Evolutionary conservation across 23 red algal genomes (phyloP), one percentile per base, ranked within the genome.

Genomic region (Chondrus crispus): DNA sequence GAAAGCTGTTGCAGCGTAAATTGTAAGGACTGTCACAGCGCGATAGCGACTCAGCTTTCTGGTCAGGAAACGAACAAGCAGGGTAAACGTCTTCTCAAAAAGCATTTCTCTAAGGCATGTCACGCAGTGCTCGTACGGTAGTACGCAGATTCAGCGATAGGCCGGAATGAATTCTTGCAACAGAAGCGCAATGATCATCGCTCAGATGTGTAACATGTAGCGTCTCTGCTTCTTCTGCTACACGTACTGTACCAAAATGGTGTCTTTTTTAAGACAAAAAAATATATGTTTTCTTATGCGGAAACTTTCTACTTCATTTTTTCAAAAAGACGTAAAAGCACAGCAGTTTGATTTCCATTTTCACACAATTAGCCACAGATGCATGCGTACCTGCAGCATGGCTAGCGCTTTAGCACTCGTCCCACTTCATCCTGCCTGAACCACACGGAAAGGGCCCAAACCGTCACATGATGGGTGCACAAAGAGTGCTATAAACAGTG

Each of bases 21-120:
- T 30, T 19, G 45, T 10, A 36, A 89, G 5, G 29, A 89, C 43
- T n/a, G 50, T 66, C 42, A 46, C 16, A 36, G 85, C 50, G 54
- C 85, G 85, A 8, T 44, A 53, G 85, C 85, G 85, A n/a, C 68
- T 77, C 2, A 89, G 73, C 19, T 80, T 68, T 35, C 85, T 68
- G 28, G 53, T 88, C 12, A 58, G 35, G 46, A 77, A 70, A 10
- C 75, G 54, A 5, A 52, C 60, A 62, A 89, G 60, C 1, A 68
- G 66, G 20, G 70, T 74, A 20, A 70, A 44, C 19, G 73, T 76
- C 46, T 78, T 76, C 36, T 53, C 85, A 52, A 89, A 77, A 51
- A 89, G 46, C 85, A 89, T 89, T 57, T 57, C 52, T 57, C 22
- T 57, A 16, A 37, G 8, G 22, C 10, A 77, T 47, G 13, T 42